Percentiles rank a stretch among this genome's conserved stretches.
Conservation (phyloP, 257 asterid genomes). For the Penstemon barbatus region DNA sequence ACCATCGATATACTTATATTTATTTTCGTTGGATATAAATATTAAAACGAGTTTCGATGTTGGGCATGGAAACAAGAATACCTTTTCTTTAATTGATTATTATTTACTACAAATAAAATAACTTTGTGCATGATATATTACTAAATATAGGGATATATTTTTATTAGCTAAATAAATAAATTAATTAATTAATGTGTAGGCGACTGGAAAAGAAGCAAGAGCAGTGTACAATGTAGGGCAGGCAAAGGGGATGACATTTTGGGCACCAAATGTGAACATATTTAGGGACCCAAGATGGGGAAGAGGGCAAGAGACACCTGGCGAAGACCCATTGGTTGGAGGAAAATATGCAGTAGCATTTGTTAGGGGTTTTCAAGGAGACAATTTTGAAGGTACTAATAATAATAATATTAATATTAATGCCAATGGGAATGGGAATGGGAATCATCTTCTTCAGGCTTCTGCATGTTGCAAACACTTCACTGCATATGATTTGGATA, state of each 20-base stretch:
- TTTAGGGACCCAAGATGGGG: constrained; percentile 93
- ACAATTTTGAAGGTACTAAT: constrained; percentile 46
- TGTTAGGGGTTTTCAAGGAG: constrained; percentile 82
- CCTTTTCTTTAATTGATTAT: too few species aligned
- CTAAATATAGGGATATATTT: too few species aligned
- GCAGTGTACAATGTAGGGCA: constrained; percentile 77
- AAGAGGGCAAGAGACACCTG: constrained; percentile 88
- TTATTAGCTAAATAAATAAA: too few species aligned
- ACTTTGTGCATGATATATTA: too few species aligned
- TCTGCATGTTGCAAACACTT: constrained; percentile 90
- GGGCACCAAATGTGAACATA: constrained; percentile 85
- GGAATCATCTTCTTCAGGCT: constrained; percentile 47
- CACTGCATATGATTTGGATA: constrained; percentile 81
- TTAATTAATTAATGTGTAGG: too few species aligned
- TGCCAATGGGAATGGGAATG: neutral
- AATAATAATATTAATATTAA: constrained; percentile 10
- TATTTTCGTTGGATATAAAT: too few species aligned
- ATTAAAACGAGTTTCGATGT: too few species aligned
- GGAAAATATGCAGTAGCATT: constrained; percentile 60
- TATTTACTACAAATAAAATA: too few species aligned
- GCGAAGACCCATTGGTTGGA: constrained; percentile 68
- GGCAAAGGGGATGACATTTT: constrained; percentile 78
- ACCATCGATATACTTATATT: too few species aligned
- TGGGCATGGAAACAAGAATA: too few species aligned
- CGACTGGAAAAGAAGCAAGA: constrained; percentile 19